Conservation (phyloP, 768 basidiomycete species). For the Boletus edulis region DNA sequence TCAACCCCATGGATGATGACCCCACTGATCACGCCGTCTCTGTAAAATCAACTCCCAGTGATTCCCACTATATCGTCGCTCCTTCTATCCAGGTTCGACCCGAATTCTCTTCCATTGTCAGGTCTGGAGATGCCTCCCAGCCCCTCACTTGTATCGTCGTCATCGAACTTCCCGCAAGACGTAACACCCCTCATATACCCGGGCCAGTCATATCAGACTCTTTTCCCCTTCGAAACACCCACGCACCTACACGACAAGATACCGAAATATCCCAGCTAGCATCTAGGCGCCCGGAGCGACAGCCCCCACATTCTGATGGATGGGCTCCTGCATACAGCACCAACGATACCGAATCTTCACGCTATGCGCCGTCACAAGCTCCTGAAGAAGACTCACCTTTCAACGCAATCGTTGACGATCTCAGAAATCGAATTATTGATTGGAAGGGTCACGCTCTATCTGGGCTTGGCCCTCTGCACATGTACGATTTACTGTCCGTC, state of each 20-base stretch:
- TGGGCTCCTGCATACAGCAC: conserved; percentile 28
- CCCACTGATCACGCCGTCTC: conserved; percentile 63
- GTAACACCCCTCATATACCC: conserved; percentile 49
- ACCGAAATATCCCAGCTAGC: conserved; percentile 14
- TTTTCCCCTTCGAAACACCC: conserved; percentile 33
- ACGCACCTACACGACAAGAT: conserved; percentile 23
- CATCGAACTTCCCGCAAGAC: conserved; percentile 85
- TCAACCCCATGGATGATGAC: conserved; percentile 84
- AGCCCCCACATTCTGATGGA: conserved; percentile 20
- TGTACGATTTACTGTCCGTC: conserved; percentile 90
- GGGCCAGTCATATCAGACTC: conserved; percentile 52
- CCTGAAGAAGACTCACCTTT: conserved; percentile 74
- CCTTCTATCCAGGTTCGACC: conserved; percentile 93
- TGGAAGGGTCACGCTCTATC: conserved; percentile 95
- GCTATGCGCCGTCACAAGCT: conserved; percentile 18
- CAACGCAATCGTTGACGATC: conserved; percentile 80
- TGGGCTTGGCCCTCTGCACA: conserved; percentile 82
- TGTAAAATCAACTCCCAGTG: conserved; percentile 44
- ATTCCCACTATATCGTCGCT: conserved; percentile 75
- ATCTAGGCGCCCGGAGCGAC: conserved; percentile 15
- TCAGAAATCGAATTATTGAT: conserved; percentile 87
- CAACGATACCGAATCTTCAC: conserved; percentile 34
- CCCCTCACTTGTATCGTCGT: conserved; percentile 92
- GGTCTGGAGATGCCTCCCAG: conserved; percentile 68
- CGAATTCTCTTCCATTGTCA: conserved; percentile 81